Percentiles rank a stretch among this genome's conserved stretches.
These are phyloP conservation scores for Pseudocercospora cruenta DNA, from an alignment of 2,329 filamentous ascomycete genomes.

Conservation along the genomic window DNA sequence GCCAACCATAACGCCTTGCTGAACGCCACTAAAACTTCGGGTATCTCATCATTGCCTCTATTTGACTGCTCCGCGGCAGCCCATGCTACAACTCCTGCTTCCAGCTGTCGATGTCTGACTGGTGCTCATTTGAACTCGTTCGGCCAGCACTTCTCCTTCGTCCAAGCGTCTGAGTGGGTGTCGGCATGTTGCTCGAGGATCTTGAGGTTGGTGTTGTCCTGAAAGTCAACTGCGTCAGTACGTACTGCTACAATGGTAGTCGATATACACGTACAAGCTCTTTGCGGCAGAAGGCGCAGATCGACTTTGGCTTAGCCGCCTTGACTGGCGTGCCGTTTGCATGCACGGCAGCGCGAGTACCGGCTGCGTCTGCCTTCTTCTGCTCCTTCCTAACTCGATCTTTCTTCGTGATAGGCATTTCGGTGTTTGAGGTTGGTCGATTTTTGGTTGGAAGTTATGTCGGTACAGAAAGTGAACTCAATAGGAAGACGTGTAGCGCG, in stretches of 20 bases:
- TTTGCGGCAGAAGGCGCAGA: constrained; percentile 39
- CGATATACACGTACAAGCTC: constrained; percentile 27
- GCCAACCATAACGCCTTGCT: background rate
- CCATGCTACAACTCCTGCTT: background rate
- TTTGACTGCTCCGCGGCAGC: background rate
- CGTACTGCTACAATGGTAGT: background rate
- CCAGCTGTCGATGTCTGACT: background rate
- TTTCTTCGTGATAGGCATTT: constrained; percentile 56
- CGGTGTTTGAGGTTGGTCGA: background rate
- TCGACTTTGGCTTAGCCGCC: constrained; percentile 56
- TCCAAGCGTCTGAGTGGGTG: constrained; percentile 58
- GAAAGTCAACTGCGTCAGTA: background rate
- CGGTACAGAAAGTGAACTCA: background rate
- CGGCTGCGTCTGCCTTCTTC: constrained; percentile 59
- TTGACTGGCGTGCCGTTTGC: constrained; percentile 61
- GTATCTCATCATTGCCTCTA: background rate
- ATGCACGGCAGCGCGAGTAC: constrained; percentile 58
- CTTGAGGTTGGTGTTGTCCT: constrained; percentile 54
- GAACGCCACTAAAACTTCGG: background rate
- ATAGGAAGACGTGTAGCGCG: background rate
- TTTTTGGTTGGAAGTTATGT: background rate
- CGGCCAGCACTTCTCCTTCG: constrained; percentile 64
- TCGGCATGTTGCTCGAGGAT: constrained; percentile 58
- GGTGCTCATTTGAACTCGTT: constrained; percentile 36
- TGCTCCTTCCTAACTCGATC: constrained; percentile 59